Percentiles rank a stretch among this genome's conserved stretches.
Conservation (phyloP, 1,139 yeast genomes). For the Taphrina confusa region DNA sequence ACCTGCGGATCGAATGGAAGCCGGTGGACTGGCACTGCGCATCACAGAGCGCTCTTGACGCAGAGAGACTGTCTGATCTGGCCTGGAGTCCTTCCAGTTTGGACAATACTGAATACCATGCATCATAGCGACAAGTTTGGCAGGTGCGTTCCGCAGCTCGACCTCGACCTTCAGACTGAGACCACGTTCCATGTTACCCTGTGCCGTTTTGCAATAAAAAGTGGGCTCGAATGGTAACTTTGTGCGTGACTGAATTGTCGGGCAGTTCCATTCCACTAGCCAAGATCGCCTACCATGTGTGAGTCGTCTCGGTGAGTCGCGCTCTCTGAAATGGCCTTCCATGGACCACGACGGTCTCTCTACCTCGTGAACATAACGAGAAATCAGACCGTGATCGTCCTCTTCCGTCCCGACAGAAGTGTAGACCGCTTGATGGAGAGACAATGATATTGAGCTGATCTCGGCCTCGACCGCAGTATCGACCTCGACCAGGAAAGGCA, state of each 20-base stretch:
- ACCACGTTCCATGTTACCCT: constrained; percentile 26
- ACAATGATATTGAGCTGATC: constrained; percentile 13
- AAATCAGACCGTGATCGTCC: constrained; percentile 16
- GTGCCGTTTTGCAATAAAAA: constrained; percentile 9
- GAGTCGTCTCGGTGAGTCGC: constrained; percentile 16
- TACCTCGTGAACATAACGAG: constrained; percentile 29
- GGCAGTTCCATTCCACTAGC: constrained; percentile 29
- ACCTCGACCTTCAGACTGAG: constrained; percentile 25
- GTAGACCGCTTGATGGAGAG: constrained; percentile 20
- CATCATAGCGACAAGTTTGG: constrained; percentile 16
- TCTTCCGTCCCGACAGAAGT: constrained; percentile 13
- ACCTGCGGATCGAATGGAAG: not conserved
- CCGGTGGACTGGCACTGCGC: constrained; percentile 3
- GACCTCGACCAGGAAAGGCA: constrained; percentile 30
- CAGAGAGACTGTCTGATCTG: constrained; percentile 4
- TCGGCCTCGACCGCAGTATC: constrained; percentile 23
- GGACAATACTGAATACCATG: constrained; percentile 19
- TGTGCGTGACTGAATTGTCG: constrained; percentile 1
- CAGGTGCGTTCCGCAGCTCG: constrained; percentile 4
- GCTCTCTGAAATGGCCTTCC: constrained; percentile 19
- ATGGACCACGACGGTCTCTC: not conserved
- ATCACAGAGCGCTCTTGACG: constrained; percentile 14
- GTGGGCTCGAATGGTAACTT: constrained; percentile 24
- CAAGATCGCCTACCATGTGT: constrained; percentile 17
- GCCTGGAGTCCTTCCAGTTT: constrained; percentile 23